phyloP scores from a whole-genome alignment of 129 eudicot species.

The Heracleum sosnowskyi region DNA sequence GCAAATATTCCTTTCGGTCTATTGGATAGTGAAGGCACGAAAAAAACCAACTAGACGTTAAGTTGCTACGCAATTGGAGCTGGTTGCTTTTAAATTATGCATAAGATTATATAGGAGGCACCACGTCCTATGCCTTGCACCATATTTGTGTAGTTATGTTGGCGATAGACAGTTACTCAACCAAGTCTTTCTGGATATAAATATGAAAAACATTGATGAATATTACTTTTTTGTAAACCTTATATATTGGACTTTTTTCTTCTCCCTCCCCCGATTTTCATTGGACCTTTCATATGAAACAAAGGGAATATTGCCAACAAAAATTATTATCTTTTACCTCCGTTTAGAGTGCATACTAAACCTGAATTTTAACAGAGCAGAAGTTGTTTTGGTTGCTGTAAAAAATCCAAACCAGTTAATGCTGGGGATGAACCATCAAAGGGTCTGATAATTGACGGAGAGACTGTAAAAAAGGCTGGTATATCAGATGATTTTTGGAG shows the following conservation, averaged over 20 bases:
- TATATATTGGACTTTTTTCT: background rate
- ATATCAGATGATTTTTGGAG: conserved; percentile 80
- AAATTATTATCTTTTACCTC: background rate
- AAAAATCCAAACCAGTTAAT: conserved; percentile 36
- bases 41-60: background rate
- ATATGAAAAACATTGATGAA: background rate
- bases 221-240: background rate
- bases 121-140: background rate
- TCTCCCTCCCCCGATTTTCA: background rate
- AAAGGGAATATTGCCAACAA: background rate
- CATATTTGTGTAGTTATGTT: background rate
- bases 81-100: background rate
- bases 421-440: conserved; percentile 58
- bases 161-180: background rate
- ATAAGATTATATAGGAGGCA: background rate
- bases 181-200: background rate
- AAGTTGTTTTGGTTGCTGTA: conserved; percentile 65
- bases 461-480: conserved; percentile 34
- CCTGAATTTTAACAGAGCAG: conserved; percentile 62
- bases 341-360: conserved; percentile 27
- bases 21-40: background rate
- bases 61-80: background rate
- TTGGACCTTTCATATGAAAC: background rate
- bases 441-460: conserved; percentile 49
- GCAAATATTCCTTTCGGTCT: background rate